Conservation (phyloP, 345 rosid species). For the Eucalyptus brandiana region DNA sequence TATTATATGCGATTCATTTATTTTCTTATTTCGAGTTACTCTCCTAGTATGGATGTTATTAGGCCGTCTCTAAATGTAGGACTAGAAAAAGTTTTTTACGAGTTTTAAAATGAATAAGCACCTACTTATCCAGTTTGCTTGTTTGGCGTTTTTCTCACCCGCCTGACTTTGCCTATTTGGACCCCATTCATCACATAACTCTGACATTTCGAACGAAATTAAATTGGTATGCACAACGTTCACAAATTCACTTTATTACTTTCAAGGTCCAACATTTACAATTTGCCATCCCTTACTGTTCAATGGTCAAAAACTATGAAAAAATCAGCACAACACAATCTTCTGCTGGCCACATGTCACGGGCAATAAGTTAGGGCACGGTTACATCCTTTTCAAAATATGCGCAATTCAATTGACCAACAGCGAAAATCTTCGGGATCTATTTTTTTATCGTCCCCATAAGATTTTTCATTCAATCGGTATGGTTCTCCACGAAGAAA, state of each 20-base stretch:
- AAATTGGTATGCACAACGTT: not conserved
- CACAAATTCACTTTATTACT: not conserved
- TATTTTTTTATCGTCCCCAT: not conserved
- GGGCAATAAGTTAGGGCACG: not conserved
- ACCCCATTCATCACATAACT: not conserved
- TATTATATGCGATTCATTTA: not conserved
- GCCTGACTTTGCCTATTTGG: not conserved
- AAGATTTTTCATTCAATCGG: not conserved
- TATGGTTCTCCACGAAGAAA: not conserved
- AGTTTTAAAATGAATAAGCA: not conserved
- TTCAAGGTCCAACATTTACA: not conserved
- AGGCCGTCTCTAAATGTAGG: not conserved
- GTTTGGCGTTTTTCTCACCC: not conserved
- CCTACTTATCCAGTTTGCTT: not conserved
- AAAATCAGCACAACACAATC: not conserved
- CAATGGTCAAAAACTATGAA: fast-evolving
- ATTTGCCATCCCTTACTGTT: not conserved
- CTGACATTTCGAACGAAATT: not conserved
- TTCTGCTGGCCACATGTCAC: not conserved
- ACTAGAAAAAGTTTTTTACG: not conserved
- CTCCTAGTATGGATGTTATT: not conserved
- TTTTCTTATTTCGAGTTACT: not conserved
- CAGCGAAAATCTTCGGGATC: not conserved
- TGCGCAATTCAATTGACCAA: not conserved
- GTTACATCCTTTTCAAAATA: not conserved